Percentiles rank a stretch among this genome's conserved stretches.
These are phyloP conservation scores for Pseudotsuga menziesii DNA, from an alignment of 75 land plant genomes.

Conservation along the genomic window DNA sequence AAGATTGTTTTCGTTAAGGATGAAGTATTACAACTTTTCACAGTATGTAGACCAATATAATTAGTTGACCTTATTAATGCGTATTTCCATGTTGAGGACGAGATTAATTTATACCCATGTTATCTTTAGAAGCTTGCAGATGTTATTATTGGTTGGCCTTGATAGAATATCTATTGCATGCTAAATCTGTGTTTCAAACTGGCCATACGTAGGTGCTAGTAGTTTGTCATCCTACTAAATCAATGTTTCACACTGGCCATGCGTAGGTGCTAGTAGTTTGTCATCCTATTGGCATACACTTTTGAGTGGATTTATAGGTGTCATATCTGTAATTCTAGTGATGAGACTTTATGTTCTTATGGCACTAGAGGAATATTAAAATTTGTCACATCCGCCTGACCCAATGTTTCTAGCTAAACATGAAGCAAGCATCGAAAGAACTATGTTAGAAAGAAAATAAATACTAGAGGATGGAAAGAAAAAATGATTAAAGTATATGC, in stretches of 20 bases:
- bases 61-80: no score
- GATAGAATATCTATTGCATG: no score
- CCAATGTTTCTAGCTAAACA: slow-evolving; percentile 61
- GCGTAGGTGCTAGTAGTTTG: slow-evolving; percentile 32
- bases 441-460: neutral
- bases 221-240: no score
- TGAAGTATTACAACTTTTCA: no score
- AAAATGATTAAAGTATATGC: slow-evolving; percentile 4
- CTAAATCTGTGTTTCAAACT: no score
- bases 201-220: no score
- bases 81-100: no score
- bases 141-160: no score
- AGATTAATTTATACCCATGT: no score
- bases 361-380: slow-evolving; percentile 66
- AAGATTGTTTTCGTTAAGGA: no score
- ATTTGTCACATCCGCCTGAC: slow-evolving; percentile 55
- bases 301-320: slow-evolving; percentile 75
- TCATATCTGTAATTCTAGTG: slow-evolving; percentile 73
- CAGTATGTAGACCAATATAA: no score
- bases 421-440: slow-evolving; percentile 41
- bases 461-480: slow-evolving; percentile 4
- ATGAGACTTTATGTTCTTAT: slow-evolving; percentile 57
- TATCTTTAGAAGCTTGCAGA: no score
- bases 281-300: slow-evolving; percentile 50
- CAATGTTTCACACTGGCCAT: neutral